phyloP scores from a whole-genome alignment of 192 early-diverging fungal genomes.

The Mortierella hygrophila region DNA sequence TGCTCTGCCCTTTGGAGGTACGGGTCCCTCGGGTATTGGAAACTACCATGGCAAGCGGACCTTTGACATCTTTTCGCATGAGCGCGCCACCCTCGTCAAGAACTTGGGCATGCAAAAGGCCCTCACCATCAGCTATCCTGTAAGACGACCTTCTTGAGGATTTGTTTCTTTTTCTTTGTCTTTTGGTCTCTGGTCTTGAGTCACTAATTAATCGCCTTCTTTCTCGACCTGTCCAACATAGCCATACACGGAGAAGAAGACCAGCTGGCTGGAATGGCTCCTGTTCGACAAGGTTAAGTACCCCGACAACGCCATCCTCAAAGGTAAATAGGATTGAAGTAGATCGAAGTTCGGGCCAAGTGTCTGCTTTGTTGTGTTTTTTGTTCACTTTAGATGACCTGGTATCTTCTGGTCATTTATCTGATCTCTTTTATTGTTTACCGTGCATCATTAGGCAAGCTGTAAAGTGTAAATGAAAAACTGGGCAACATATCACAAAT shows the following conservation, averaged over 20 bases:
- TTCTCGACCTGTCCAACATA: neutral
- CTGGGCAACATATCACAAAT: neutral
- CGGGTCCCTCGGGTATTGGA: conserved; percentile 89
- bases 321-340: conserved; percentile 11
- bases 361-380: neutral
- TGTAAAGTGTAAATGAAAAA: neutral
- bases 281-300: conserved; percentile 26
- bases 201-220: neutral
- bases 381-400: neutral
- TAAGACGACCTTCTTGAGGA: conserved; percentile 11
- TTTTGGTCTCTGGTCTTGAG: neutral
- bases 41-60: conserved; percentile 84
- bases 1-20: conserved; percentile 89
- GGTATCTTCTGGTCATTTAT: neutral
- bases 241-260: conserved; percentile 48
- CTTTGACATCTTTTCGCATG: conserved; percentile 87
- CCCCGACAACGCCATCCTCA: conserved; percentile 31
- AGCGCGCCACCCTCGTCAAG: conserved; percentile 71
- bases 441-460: neutral
- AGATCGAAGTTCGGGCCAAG: neutral
- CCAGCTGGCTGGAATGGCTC: conserved; percentile 37
- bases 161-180: neutral
- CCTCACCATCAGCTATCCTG: conserved; percentile 48
- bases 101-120: conserved; percentile 50
- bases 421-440: neutral